Base-by-base conservation (phyloP, 371 early-diverging fungal genomes). In the Mortierella sp. region DNA sequence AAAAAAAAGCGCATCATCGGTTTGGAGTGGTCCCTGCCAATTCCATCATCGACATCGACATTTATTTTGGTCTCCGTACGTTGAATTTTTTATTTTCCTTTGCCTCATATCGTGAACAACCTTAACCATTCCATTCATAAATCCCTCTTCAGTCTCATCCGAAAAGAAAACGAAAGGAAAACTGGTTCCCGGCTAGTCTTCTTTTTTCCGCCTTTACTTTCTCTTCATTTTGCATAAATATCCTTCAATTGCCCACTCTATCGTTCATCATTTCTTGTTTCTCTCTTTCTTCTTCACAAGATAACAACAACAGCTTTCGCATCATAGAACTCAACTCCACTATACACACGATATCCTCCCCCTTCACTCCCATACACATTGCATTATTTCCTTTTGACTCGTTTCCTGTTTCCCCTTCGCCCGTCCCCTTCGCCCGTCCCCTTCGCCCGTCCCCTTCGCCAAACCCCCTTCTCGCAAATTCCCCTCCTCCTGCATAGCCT, bases 191-290 rank as follows among this genome's bases (percentile, higher is more conserved):
- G 22, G 44, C 44, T 47, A 44, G 37, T 39, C 31, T 70, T 55
- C 43, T 9, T 53, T 47, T 41, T 44, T 45, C 26, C 34, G 37
- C 40, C 34, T 26, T 39, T 31, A n/a, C n/a, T n/a, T n/a, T n/a
- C n/a, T n/a, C n/a, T n/a, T n/a, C n/a, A n/a, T 34, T 44, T 61
- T 26, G 31, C 71, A 66, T 73, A 41, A 55, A 73, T 43, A 66
- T 11, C 72, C 48, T 16, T 13, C 50, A 5, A 13, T 14, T 26
- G 26, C n/a, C n/a, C n/a, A n/a, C n/a, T n/a, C n/a, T n/a, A n/a
- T n/a, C n/a, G n/a, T n/a, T n/a, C n/a, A n/a, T n/a, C n/a, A n/a
- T 53, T 53, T 29, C 24, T n/a, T 29, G 55, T 16, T 24, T 26
- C 55, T 14, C 16, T 53, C 24, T 24, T 43, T 11, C 43, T 22